phyloP scores from a whole-genome alignment of 345 rosid species.

The Boechera stricta region DNA sequence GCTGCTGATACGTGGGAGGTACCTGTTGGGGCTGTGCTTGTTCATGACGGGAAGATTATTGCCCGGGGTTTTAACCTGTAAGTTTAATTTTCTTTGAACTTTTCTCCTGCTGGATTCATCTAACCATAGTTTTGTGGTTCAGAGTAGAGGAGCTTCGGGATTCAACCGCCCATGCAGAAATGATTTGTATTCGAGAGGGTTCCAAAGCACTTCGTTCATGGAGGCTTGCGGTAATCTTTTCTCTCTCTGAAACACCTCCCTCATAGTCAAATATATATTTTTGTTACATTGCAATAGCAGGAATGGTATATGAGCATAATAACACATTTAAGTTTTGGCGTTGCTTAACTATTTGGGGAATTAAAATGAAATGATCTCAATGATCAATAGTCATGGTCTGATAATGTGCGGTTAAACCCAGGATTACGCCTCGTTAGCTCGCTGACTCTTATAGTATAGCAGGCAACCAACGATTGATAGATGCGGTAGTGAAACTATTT shows the following conservation, averaged over 20 bases:
- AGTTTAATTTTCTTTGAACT: conserved; percentile 44
- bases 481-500: background rate
- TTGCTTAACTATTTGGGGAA: background rate
- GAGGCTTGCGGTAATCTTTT: conserved; percentile 84
- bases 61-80: conserved; percentile 95
- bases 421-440: too few relatives aligned
- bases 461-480: too few relatives aligned
- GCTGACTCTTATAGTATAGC: too few relatives aligned
- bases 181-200: conserved; percentile 93
- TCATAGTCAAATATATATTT: background rate
- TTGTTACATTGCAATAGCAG: conserved; percentile 21
- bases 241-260: conserved; percentile 2
- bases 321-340: background rate
- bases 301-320: conserved; percentile 6
- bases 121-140: conserved; percentile 42
- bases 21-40: conserved; percentile 95
- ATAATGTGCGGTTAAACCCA: background rate
- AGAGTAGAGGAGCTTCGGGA: conserved; percentile 96
- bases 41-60: conserved; percentile 83
- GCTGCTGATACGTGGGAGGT: conserved; percentile 99
- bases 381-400: background rate
- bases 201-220: conserved; percentile 74
- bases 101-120: background rate
- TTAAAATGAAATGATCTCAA: background rate
- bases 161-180: conserved; percentile 98